Conservation (phyloP, 1,139 yeast species). For the Geotrichum aggregatum region DNA sequence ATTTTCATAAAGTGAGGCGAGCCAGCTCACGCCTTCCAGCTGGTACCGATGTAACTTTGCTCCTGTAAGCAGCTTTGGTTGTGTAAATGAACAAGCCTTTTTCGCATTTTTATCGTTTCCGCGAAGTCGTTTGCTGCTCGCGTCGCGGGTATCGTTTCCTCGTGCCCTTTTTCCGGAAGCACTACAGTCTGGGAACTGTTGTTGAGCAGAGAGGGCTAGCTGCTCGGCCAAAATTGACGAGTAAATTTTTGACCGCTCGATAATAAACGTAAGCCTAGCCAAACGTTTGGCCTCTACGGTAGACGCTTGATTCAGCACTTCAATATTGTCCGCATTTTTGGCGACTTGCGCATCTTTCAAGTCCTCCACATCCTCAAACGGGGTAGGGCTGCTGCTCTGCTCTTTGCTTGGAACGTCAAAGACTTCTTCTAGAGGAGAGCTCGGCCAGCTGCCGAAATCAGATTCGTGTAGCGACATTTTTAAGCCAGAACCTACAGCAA, state of each 20-base stretch:
- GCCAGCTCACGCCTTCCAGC: slow-evolving; percentile 86
- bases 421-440: slow-evolving; percentile 5
- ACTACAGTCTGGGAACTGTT: too few relatives aligned
- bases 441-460: neutral
- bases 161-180: neutral
- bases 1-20: slow-evolving; percentile 79
- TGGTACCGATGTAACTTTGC: slow-evolving; percentile 77
- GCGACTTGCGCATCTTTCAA: too few relatives aligned
- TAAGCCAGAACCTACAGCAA: neutral
- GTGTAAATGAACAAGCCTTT: slow-evolving; percentile 35
- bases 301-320: neutral
- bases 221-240: slow-evolving; percentile 59
- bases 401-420: neutral
- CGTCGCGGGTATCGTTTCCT: neutral
- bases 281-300: slow-evolving; percentile 45
- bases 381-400: neutral
- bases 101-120: neutral
- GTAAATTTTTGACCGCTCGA: slow-evolving; percentile 78
- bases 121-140: too few relatives aligned
- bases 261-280: slow-evolving; percentile 61
- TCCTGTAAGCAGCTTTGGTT: slow-evolving; percentile 65
- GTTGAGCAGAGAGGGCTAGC: neutral
- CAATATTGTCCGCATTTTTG: too few relatives aligned
- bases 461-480: neutral
- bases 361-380: neutral